Conservation (phyloP, 495 filamentous ascomycete species). For the Haplographium delicatum region DNA sequence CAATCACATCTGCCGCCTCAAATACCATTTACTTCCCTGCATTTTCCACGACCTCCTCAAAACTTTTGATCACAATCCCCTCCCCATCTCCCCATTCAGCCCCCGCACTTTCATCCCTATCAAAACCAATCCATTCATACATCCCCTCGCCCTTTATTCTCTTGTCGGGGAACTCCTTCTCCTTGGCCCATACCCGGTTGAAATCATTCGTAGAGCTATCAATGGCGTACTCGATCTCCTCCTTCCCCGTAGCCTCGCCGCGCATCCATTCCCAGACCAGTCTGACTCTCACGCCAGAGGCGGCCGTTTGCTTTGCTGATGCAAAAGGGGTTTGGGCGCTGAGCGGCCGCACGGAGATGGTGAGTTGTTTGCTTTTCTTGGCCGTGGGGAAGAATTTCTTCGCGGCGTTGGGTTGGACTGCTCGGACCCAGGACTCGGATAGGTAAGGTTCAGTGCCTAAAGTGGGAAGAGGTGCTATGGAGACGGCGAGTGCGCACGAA, state of each 20-base stretch:
- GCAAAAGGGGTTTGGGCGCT: too few species aligned
- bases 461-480: conserved; percentile 1
- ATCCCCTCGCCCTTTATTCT: conserved; percentile 12
- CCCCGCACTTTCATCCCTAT: neutral
- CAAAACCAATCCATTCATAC: conserved; percentile 19
- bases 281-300: neutral
- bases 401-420: conserved; percentile 7
- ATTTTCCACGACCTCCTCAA: neutral
- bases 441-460: too few species aligned
- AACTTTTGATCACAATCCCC: neutral
- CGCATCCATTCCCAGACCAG: neutral
- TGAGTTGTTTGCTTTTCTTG: neutral
- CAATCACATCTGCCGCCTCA: neutral
- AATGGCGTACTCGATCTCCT: too few species aligned
- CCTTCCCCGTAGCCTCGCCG: neutral
- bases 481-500: conserved; percentile 13
- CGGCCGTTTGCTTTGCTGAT: too few species aligned
- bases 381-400: neutral
- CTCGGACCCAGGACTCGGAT: conserved; percentile 9
- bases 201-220: too few species aligned
- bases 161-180: neutral
- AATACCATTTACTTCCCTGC: neutral
- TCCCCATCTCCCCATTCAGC: conserved; percentile 1
- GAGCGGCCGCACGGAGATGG: neutral
- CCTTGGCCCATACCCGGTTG: too few species aligned